These are phyloP conservation scores for Triglochin maritima DNA, from an alignment of 106 monocot genomes.

Conservation along the genomic window DNA sequence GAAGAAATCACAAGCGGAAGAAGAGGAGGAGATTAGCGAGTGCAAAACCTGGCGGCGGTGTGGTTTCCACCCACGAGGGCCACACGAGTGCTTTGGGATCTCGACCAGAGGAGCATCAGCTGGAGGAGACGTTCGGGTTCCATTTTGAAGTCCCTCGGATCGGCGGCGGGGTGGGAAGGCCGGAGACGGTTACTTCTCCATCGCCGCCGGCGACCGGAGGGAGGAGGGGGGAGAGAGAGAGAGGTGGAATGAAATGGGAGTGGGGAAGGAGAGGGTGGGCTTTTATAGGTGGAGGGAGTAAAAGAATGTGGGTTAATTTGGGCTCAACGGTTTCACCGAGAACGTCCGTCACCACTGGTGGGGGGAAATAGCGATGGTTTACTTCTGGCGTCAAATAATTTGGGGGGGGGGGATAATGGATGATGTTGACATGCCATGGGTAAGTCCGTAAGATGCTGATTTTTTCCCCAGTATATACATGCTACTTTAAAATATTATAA, in stretches of 20 bases:
- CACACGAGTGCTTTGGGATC: conserved; percentile 15
- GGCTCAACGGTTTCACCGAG: no score
- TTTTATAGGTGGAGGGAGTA: background rate
- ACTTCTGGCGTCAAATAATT: no score
- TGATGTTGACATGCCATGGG: no score
- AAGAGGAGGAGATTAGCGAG: conserved; percentile 37
- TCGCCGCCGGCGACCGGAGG: background rate
- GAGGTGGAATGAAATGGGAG: background rate
- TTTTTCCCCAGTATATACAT: no score
- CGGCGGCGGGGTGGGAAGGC: background rate
- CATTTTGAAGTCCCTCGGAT: background rate
- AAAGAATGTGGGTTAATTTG: background rate
- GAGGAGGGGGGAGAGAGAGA: background rate
- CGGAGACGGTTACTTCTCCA: background rate
- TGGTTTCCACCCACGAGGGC: conserved; percentile 65
- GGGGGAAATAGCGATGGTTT: no score
- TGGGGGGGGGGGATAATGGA: no score
- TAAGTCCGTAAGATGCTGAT: no score
- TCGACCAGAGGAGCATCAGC: conserved; percentile 17
- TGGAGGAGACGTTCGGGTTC: background rate
- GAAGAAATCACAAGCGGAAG: background rate
- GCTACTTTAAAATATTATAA: no score
- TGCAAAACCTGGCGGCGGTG: conserved; percentile 93
- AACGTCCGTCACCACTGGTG: no score
- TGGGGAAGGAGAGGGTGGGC: background rate